Evolutionary conservation across 352 stramenopile species (phyloP), one percentile per base, ranked within the genome.

Genomic region (Globisporangium spiculum): DNA sequence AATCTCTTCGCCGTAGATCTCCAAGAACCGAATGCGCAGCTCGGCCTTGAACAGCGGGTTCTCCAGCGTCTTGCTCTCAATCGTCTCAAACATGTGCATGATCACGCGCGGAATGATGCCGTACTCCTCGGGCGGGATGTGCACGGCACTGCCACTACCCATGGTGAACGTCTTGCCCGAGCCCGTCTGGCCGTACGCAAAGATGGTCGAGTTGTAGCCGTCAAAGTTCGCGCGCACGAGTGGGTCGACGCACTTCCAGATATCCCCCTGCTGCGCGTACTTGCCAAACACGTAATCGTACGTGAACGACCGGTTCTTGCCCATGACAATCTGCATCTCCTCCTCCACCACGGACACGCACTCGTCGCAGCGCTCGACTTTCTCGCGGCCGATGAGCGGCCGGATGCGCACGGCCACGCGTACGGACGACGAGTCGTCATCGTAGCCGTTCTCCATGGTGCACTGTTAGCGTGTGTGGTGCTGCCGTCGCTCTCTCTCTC

Each of bases 1-100:
- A 53, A 98, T 95, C 62, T 97, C 88, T 69, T 98, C 93, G 66
- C 88, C 82, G 68, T 98, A 98, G 60, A 98, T 90, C 75, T 98
- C 93, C 1, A 97, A 72, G 75, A 98, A 99, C 22, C 84, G 80
- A 54, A 95, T 80, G 44, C 80, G 78, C n/a, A 96, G 69, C 41
- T 90, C 72, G 26, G 80, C 77, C 30, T 79, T 78, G 71, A 91
- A 95, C 62, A 83, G 80, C 32, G 79, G 69, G 7, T 84, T 89
- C 32, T 84, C 80, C 32, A 74, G 68, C 32, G 60, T 81, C 69
- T 91, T 91, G 63, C 57, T 56, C 8, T 89, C 80, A 22, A 96
- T 86, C 50, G 91, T 82, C 3, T 93, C 76, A 64, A 97, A 97
- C 73, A 97, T 92, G 73, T 88, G 81, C 63, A 72, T 77, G 71